Evolutionary conservation across 129 eudicot genomes (phyloP), one percentile per base, ranked within the genome.

Genomic region (Logfia minima): DNA sequence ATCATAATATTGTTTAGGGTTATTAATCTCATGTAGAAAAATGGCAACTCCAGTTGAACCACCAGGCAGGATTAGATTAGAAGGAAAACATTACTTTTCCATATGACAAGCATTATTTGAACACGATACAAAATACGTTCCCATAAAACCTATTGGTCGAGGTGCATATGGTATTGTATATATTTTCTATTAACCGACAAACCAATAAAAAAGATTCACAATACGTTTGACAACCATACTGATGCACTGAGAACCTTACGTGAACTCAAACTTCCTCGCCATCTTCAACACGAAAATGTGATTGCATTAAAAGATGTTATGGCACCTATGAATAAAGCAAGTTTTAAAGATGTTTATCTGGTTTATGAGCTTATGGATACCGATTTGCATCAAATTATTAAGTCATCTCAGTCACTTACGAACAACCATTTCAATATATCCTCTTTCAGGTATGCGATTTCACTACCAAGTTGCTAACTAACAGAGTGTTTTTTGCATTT

Each of bases 41-140:
- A 87, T 90, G 92, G 96, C 90, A 66, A 87, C 90, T 64, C 92
- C 82, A 4, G 90, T 90, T 63, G 92, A 90, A 70, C 92, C 92
- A 73, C 96, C 96, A 0, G 80, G 75, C 16, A 92, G 96, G 61
- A 68, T 85, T 23, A 72, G 75, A 66, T 45, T 75, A 23, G 83
- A 39, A 79, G 96, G 92, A 64, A 89, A 87, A 84, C 86, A n/a
- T n/a, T n/a, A n/a, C n/a, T n/a, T n/a, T n/a, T n/a, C n/a, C n/a
- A n/a, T n/a, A n/a, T n/a, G n/a, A n/a, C n/a, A n/a, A n/a, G n/a
- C n/a, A n/a, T n/a, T n/a, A n/a, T n/a, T n/a, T n/a, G n/a, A n/a
- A n/a, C n/a, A n/a, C n/a, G n/a, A n/a, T n/a, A n/a, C n/a, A 56
- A 87, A 90, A 48, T 90, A 87, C 22, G 86, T 87, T 64, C 96